Evolutionary conservation across 148 eudicot genomes (phyloP).

Genomic region (Rhododendron mucronatum): DNA sequence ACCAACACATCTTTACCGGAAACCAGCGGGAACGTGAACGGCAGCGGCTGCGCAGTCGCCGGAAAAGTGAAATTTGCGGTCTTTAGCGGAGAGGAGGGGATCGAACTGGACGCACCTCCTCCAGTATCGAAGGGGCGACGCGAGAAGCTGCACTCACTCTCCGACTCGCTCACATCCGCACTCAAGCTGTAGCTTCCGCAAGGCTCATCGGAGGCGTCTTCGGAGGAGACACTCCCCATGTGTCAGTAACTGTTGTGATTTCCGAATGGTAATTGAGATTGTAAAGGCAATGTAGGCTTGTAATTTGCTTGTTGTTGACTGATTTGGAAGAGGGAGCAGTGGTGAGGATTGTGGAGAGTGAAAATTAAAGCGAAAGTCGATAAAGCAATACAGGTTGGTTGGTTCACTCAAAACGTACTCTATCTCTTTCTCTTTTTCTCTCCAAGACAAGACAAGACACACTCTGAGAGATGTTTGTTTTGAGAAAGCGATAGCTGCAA

Average conservation of each 20-base stretch:
- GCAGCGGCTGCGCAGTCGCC: constrained; percentile 8
- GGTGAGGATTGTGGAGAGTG: not conserved
- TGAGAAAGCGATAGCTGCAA: constrained; percentile 1
- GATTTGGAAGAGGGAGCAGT: not conserved
- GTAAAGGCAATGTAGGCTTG: not conserved
- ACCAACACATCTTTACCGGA: constrained; percentile 46
- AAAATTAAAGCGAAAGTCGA: constrained; percentile 1
- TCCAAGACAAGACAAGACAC: not conserved
- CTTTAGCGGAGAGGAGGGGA: constrained; percentile 12
- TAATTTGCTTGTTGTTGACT: not conserved
- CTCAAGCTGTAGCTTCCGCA: constrained; percentile 29
- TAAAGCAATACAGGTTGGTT: not conserved
- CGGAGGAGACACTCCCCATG: constrained; percentile 21
- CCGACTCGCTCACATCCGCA: constrained; percentile 30
- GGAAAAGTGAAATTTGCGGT: constrained; percentile 1
- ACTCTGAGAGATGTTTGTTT: not conserved
- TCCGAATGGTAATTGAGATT: not conserved
- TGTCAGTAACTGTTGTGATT: not conserved
- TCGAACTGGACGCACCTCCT: constrained; percentile 13
- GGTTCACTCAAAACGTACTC: not conserved
- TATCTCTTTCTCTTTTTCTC: constrained; percentile 2
- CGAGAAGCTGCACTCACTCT: constrained; percentile 21
- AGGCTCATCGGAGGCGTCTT: constrained; percentile 14
- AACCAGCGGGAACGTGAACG: constrained; percentile 14
- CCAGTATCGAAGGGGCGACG: not conserved